phyloP scores from a whole-genome alignment of 768 basidiomycete genomes.

The Leccinum aurantiacum region DNA sequence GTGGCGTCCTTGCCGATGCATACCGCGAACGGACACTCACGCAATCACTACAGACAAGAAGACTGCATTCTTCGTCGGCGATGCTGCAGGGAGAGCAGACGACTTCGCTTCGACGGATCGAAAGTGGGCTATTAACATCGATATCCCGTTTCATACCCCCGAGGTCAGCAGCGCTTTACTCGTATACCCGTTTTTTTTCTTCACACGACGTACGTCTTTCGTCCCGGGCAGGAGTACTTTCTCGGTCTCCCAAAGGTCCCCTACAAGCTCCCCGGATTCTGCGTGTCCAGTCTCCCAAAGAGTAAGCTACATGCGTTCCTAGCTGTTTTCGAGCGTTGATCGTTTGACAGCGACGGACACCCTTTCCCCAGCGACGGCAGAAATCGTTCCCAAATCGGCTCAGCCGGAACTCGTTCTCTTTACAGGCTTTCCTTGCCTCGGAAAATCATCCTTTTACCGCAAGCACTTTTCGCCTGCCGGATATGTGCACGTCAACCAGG shows the following conservation, averaged over 20 bases:
- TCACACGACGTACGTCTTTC: neutral
- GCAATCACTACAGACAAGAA: slow-evolving; percentile 51
- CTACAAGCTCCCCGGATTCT: slow-evolving; percentile 64
- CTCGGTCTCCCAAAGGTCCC: slow-evolving; percentile 47
- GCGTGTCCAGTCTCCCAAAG: slow-evolving; percentile 48
- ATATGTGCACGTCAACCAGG: slow-evolving; percentile 88
- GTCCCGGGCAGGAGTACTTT: slow-evolving; percentile 71
- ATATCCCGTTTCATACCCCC: slow-evolving; percentile 75
- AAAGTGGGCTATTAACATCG: slow-evolving; percentile 81
- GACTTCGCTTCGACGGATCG: slow-evolving; percentile 85
- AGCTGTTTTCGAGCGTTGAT: neutral
- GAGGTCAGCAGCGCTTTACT: slow-evolving; percentile 50
- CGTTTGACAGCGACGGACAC: slow-evolving; percentile 40
- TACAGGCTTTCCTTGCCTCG: slow-evolving; percentile 61
- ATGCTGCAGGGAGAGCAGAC: slow-evolving; percentile 77
- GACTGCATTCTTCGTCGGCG: slow-evolving; percentile 79
- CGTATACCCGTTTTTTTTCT: neutral
- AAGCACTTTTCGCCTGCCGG: slow-evolving; percentile 63
- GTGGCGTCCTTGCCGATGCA: too few species aligned
- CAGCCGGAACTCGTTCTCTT: slow-evolving; percentile 55
- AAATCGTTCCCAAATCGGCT: slow-evolving; percentile 12
- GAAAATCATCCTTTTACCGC: slow-evolving; percentile 82
- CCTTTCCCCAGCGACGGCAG: slow-evolving; percentile 18
- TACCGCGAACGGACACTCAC: neutral
- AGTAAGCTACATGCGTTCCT: slow-evolving; percentile 15